Percentiles rank a stretch among this genome's conserved stretches.
Evolutionary conservation across 305 asterid species (phyloP).

Genomic region (Fraxinus baroniana): DNA sequence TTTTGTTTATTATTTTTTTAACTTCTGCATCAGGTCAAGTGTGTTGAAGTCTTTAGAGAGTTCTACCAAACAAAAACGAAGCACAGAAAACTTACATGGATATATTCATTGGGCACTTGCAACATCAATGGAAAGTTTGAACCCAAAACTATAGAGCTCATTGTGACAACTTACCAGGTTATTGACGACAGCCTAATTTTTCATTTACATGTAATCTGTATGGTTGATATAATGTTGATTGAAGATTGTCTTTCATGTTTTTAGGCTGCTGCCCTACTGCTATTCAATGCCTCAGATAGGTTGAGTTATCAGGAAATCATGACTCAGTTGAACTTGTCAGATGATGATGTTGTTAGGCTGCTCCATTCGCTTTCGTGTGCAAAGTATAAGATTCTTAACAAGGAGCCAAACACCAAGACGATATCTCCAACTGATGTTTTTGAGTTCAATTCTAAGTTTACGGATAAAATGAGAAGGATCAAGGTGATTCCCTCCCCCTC

Average conservation of each 20-base stretch:
- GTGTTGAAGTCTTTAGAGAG: slow-evolving; percentile 89
- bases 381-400: slow-evolving; percentile 76
- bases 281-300: slow-evolving; percentile 81
- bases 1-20: slow-evolving; percentile 10
- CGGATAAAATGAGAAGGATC: slow-evolving; percentile 91
- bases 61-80: slow-evolving; percentile 96
- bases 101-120: slow-evolving; percentile 94
- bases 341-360: slow-evolving; percentile 91
- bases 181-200: slow-evolving; percentile 11
- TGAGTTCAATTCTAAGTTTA: slow-evolving; percentile 85
- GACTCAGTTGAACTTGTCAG: slow-evolving; percentile 79
- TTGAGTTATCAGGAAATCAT: slow-evolving; percentile 88
- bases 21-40: slow-evolving; percentile 58
- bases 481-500: slow-evolving; percentile 46
- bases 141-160: slow-evolving; percentile 76
- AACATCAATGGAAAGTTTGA: slow-evolving; percentile 88
- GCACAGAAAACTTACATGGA: slow-evolving; percentile 91
- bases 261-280: slow-evolving; percentile 85
- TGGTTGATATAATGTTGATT: slow-evolving; percentile 7
- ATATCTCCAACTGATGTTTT: slow-evolving; percentile 77
- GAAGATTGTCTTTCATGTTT: slow-evolving; percentile 13
- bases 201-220: slow-evolving; percentile 4
- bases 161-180: slow-evolving; percentile 94
- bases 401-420: slow-evolving; percentile 85
- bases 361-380: slow-evolving; percentile 98